These are phyloP conservation scores for Russula ochroleuca DNA, from an alignment of 768 basidiomycete genomes.

Conservation along the genomic window DNA sequence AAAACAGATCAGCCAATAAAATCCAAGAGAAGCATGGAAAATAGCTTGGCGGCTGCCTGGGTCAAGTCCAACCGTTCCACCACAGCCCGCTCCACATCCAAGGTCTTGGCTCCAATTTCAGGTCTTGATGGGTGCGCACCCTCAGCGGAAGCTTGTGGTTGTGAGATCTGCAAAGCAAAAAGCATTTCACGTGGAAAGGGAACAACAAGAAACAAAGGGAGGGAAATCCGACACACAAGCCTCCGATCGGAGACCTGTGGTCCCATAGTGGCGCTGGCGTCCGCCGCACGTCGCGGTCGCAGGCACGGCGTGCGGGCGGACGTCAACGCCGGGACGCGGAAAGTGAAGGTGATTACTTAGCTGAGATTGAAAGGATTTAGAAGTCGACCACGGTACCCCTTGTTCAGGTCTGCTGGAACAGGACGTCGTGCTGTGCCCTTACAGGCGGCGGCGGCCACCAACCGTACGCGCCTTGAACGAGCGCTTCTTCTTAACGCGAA, in stretches of 20 bases:
- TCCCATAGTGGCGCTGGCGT: constrained; percentile 8
- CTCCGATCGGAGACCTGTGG: constrained; percentile 11
- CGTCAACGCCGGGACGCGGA: constrained; percentile 16
- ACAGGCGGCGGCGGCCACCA: constrained; percentile 6
- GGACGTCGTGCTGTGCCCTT: neutral
- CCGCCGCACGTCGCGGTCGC: constrained; percentile 23
- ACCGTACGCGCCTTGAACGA: neutral
- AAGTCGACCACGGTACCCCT: neutral
- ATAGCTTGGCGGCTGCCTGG: too few species aligned
- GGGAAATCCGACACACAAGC: constrained; percentile 14
- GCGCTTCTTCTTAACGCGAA: constrained; percentile 13
- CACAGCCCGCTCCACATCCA: neutral
- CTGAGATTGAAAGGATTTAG: neutral
- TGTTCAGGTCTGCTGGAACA: neutral
- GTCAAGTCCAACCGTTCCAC: neutral
- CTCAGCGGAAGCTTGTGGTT: neutral
- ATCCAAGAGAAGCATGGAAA: too few species aligned
- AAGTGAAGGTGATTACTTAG: constrained; percentile 14
- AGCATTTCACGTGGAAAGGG: constrained; percentile 12
- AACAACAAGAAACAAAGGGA: neutral
- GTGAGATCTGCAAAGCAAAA: constrained; percentile 13
- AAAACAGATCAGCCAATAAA: too few species aligned
- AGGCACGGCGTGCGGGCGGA: constrained; percentile 12
- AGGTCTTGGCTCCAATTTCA: too few species aligned
- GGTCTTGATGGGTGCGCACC: constrained; percentile 13